Conservation (phyloP, 768 basidiomycete species). For the Phylloporus arenicola region DNA sequence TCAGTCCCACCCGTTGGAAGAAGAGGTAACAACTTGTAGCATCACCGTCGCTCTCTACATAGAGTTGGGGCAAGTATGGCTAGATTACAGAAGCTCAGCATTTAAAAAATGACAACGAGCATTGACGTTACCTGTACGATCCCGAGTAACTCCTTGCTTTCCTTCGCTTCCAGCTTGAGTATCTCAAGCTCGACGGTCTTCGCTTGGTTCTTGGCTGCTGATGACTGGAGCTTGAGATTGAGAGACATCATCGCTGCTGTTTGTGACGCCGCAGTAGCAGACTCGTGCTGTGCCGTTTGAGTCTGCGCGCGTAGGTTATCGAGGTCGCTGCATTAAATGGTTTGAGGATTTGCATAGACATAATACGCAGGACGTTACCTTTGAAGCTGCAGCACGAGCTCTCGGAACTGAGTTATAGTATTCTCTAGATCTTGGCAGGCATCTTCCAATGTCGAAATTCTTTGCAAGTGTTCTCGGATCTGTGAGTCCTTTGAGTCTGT, state of each 20-base stretch:
- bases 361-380: conserved; percentile 39
- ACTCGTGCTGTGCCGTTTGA: conserved; percentile 77
- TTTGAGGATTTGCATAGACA: conserved; percentile 7
- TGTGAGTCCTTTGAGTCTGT: conserved; percentile 66
- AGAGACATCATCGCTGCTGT: conserved; percentile 91
- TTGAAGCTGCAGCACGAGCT: conserved; percentile 81
- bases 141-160: conserved; percentile 69
- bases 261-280: conserved; percentile 78
- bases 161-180: conserved; percentile 76
- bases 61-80: conserved; percentile 90
- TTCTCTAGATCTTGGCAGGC: conserved; percentile 77
- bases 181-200: conserved; percentile 87
- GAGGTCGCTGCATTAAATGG: conserved; percentile 59
- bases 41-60: conserved; percentile 83
- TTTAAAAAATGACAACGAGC: background rate
- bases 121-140: conserved; percentile 66
- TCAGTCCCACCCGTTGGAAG: conserved; percentile 84
- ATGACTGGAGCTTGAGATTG: conserved; percentile 90
- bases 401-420: conserved; percentile 90
- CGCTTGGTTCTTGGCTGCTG: conserved; percentile 86
- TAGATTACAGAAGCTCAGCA: conserved; percentile 24
- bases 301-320: conserved; percentile 80
- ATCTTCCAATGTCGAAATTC: conserved; percentile 69
- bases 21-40: conserved; percentile 87
- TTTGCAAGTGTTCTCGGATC: conserved; percentile 60